Percentiles rank a stretch among this genome's conserved stretches.
These are phyloP conservation scores for Limonium bicolor DNA, from an alignment of 148 eudicot species.

Conservation along the genomic window DNA sequence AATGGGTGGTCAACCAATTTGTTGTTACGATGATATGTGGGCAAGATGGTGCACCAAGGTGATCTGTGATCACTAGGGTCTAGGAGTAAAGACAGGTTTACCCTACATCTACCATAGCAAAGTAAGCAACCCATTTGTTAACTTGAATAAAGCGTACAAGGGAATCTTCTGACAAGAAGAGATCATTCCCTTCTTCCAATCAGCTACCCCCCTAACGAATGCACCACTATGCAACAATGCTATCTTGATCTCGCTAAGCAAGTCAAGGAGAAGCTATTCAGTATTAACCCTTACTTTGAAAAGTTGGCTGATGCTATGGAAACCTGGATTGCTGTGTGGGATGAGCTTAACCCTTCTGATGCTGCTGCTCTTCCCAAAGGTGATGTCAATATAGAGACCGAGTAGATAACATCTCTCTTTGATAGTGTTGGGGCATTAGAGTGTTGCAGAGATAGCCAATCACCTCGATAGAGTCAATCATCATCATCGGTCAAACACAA, in stretches of 20 bases:
- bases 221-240: conserved; percentile 49
- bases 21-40: conserved; percentile 69
- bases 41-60: conserved; percentile 59
- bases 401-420: too few species aligned
- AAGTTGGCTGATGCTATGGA: conserved; percentile 55
- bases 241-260: conserved; percentile 37
- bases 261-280: conserved; percentile 48
- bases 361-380: conserved; percentile 8
- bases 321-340: conserved; percentile 56
- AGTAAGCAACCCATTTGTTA: conserved; percentile 49
- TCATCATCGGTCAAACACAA: too few species aligned
- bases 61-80: conserved; percentile 43
- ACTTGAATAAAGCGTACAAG: conserved; percentile 47
- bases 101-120: conserved; percentile 60
- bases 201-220: conserved; percentile 28
- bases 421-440: too few species aligned
- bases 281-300: conserved; percentile 37
- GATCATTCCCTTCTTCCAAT: conserved; percentile 56
- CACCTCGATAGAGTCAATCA: too few species aligned
- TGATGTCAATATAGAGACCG: conserved; percentile 11
- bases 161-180: conserved; percentile 80
- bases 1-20: conserved; percentile 70
- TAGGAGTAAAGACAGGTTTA: conserved; percentile 47
- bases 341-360: conserved; percentile 35
- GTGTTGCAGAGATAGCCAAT: too few species aligned